Evolutionary conservation across 106 monocot genomes (phyloP).

Genomic region (Acanthochlamys bracteata): DNA sequence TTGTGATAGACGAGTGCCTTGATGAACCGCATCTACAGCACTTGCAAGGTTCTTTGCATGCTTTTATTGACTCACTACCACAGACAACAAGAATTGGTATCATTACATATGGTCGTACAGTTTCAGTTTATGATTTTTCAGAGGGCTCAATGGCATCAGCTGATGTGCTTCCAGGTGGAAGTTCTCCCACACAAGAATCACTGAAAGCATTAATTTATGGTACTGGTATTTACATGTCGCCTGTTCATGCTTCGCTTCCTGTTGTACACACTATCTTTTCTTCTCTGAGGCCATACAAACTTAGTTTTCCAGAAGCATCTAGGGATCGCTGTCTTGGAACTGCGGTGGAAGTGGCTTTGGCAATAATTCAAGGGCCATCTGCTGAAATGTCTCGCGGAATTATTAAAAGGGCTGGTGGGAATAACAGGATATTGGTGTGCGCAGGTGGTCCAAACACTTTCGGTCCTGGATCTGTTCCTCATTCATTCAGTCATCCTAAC

Average conservation of each 20-base stretch:
- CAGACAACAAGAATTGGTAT: slow-evolving; percentile 68
- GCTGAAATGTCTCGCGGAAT: slow-evolving; percentile 70
- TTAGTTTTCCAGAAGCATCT: slow-evolving; percentile 65
- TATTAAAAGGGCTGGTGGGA: slow-evolving; percentile 81
- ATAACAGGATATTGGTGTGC: slow-evolving; percentile 83
- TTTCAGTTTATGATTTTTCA: slow-evolving; percentile 97
- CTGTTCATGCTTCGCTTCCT: slow-evolving; percentile 71
- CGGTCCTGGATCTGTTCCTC: slow-evolving; percentile 92
- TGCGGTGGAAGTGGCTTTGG: slow-evolving; percentile 89
- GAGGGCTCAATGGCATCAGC: slow-evolving; percentile 88
- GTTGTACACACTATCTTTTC: slow-evolving; percentile 91
- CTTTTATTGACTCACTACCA: slow-evolving; percentile 90
- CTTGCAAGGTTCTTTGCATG: slow-evolving; percentile 94
- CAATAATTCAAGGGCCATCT: slow-evolving; percentile 84
- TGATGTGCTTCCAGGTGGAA: slow-evolving; percentile 88
- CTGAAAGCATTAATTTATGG: slow-evolving; percentile 92
- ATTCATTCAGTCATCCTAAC: slow-evolving; percentile 84
- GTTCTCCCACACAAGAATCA: slow-evolving; percentile 64
- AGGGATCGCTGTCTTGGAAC: slow-evolving; percentile 90
- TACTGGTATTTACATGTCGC: slow-evolving; percentile 78
- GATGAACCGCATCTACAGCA: slow-evolving; percentile 93
- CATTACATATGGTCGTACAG: slow-evolving; percentile 88
- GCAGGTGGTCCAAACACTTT: slow-evolving; percentile 82
- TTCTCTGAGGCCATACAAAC: slow-evolving; percentile 68
- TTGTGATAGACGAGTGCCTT: slow-evolving; percentile 91